Evolutionary conservation across 306 rosid species (phyloP).

Genomic region (Arachis hypogaea): DNA sequence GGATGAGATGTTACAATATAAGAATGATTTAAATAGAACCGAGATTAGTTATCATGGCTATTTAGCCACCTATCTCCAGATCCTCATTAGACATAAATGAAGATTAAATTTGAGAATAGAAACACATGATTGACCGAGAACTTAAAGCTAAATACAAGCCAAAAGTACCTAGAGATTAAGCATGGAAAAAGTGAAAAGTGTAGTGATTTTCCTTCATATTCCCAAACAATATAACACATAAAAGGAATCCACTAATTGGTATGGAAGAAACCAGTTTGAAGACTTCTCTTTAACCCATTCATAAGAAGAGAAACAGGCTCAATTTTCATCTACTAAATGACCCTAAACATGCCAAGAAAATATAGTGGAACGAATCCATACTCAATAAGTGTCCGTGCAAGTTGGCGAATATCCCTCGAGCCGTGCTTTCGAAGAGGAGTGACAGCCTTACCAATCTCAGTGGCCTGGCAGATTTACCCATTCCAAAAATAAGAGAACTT

Average conservation of each 20-base stretch:
- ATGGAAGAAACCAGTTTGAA: not conserved
- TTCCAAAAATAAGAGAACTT: slow-evolving; percentile 16
- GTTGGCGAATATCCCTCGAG: slow-evolving; percentile 55
- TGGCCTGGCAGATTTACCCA: slow-evolving; percentile 55
- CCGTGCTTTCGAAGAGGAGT: slow-evolving; percentile 67
- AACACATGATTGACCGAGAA: slow-evolving; percentile 4
- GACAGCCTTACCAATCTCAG: slow-evolving; percentile 89
- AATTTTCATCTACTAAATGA: slow-evolving; percentile 11
- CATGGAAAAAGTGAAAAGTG: not conserved
- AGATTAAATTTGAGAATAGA: not conserved
- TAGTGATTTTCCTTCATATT: slow-evolving; percentile 4
- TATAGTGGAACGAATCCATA: slow-evolving; percentile 43
- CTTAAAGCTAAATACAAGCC: too few species aligned
- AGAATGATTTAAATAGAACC: slow-evolving; percentile 6
- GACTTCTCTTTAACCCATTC: not conserved
- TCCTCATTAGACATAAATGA: slow-evolving; percentile 18
- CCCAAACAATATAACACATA: slow-evolving; percentile 9
- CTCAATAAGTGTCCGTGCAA: slow-evolving; percentile 66
- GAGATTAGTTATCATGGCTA: not conserved
- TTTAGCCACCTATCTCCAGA: slow-evolving; percentile 15
- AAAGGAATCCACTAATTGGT: slow-evolving; percentile 5
- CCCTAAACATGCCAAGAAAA: slow-evolving; percentile 19
- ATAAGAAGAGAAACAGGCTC: not conserved
- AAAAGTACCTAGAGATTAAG: not conserved
- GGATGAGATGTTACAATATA: not conserved